These are phyloP conservation scores for Saitozyma sp. DNA, from an alignment of 768 basidiomycete genomes.

Conservation along the genomic window DNA sequence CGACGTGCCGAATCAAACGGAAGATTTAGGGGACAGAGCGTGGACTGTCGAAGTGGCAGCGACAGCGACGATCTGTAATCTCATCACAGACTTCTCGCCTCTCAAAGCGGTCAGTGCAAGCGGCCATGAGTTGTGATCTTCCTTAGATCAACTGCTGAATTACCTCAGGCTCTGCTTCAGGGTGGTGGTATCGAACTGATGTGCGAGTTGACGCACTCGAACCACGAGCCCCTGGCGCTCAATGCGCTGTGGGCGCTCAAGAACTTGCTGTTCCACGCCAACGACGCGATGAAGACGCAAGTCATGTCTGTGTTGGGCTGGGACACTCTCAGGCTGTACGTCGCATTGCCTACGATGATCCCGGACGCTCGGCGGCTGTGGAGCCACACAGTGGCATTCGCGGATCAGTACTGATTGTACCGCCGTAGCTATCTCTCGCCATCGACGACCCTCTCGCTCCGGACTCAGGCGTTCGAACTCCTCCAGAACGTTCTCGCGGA, in stretches of 20 bases:
- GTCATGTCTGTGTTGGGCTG: conserved; percentile 73
- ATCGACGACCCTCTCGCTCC: conserved; percentile 11
- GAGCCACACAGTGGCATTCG: background rate
- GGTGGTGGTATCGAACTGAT: conserved; percentile 69
- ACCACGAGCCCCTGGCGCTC: conserved; percentile 63
- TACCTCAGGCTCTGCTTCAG: background rate
- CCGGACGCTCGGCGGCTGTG: too few species aligned
- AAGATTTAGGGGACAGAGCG: conserved; percentile 60
- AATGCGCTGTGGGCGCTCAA: conserved; percentile 85
- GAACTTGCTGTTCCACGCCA: conserved; percentile 71
- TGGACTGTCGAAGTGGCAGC: conserved; percentile 70
- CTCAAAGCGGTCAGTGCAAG: conserved; percentile 62
- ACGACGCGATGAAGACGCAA: conserved; percentile 62
- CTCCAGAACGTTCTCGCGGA: conserved; percentile 41
- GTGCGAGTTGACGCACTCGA: conserved; percentile 60
- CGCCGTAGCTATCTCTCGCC: conserved; percentile 13
- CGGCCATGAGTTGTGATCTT: background rate
- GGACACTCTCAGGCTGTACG: conserved; percentile 63
- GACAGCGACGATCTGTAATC: conserved; percentile 75
- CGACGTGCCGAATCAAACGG: background rate
- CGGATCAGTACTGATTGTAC: conserved; percentile 1
- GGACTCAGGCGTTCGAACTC: conserved; percentile 37
- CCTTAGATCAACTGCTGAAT: too few species aligned
- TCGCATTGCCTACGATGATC: conserved; percentile 8
- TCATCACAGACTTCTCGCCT: conserved; percentile 83